Percentiles rank a stretch among this genome's conserved stretches.
Evolutionary conservation across 2,329 filamentous ascomycete genomes (phyloP).

Genomic region (Botryotinia narcissicola): DNA sequence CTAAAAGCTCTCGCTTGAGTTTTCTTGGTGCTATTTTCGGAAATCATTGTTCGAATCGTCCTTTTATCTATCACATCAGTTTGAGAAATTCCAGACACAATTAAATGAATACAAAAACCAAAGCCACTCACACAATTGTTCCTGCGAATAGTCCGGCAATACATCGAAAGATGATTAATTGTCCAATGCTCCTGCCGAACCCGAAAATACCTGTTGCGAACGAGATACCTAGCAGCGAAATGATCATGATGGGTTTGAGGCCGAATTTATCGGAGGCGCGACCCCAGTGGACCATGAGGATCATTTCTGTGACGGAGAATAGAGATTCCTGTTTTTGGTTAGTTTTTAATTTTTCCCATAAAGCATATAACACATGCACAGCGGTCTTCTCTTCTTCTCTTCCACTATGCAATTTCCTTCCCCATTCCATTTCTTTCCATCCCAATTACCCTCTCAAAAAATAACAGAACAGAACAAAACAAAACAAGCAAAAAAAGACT

Average conservation of each 20-base stretch:
- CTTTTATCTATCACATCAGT: slow-evolving; percentile 22
- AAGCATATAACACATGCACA: not conserved
- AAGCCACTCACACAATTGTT: slow-evolving; percentile 55
- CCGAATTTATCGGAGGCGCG: slow-evolving; percentile 64
- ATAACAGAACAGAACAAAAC: not conserved
- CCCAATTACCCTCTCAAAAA: not conserved
- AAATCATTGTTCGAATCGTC: slow-evolving; percentile 71
- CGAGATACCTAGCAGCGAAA: slow-evolving; percentile 62
- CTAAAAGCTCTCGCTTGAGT: slow-evolving; percentile 74
- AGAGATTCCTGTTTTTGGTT: slow-evolving; percentile 51
- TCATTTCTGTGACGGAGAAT: slow-evolving; percentile 73
- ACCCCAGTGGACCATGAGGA: slow-evolving; percentile 76
- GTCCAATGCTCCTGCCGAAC: slow-evolving; percentile 60
- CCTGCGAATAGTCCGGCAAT: slow-evolving; percentile 72
- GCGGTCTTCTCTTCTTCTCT: not conserved
- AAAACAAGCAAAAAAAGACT: slow-evolving; percentile 2
- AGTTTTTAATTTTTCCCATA: not conserved
- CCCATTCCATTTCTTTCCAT: not conserved
- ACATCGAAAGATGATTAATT: slow-evolving; percentile 73
- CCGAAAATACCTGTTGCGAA: slow-evolving; percentile 65
- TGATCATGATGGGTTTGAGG: slow-evolving; percentile 69
- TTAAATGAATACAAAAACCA: not conserved
- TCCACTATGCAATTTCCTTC: no score
- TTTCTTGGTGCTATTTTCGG: slow-evolving; percentile 65
- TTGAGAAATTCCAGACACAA: not conserved